A percentile compares a stretch with the other conserved stretches of the same genome.
Conservation (phyloP, 192 early-diverging fungal species). For the Chytriomyces sp. region DNA sequence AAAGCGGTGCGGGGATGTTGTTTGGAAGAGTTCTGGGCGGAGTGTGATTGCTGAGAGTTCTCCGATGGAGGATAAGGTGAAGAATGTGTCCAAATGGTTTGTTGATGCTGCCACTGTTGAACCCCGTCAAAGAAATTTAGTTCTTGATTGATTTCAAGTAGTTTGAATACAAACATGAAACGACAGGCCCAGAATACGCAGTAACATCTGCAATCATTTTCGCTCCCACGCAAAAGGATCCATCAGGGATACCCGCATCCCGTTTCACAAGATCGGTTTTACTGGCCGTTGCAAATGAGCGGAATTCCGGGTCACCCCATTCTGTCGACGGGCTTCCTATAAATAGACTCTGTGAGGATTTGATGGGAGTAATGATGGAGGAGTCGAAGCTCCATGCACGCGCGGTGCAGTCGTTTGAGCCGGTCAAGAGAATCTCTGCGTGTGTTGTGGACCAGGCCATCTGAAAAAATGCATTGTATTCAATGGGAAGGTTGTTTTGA, state of each 20-base stretch:
- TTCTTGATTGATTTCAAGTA: not conserved
- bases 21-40: slow-evolving; percentile 40
- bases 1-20: slow-evolving; percentile 43
- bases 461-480: slow-evolving; percentile 19
- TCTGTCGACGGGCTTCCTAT: slow-evolving; percentile 55
- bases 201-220: slow-evolving; percentile 47
- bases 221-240: slow-evolving; percentile 36
- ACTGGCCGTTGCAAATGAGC: not conserved
- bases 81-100: slow-evolving; percentile 49
- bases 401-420: slow-evolving; percentile 61
- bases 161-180: slow-evolving; percentile 31
- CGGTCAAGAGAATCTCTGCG: slow-evolving; percentile 66
- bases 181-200: slow-evolving; percentile 25
- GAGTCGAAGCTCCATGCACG: slow-evolving; percentile 58
- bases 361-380: slow-evolving; percentile 25
- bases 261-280: not conserved
- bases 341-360: slow-evolving; percentile 38
- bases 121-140: not conserved
- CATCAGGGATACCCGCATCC: not conserved
- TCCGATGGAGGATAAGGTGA: slow-evolving; percentile 43
- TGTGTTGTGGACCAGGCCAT: slow-evolving; percentile 74
- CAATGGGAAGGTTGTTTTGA: too few species aligned
- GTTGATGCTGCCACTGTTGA: slow-evolving; percentile 37
- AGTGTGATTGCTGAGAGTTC: slow-evolving; percentile 47
- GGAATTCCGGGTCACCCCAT: slow-evolving; percentile 31